phyloP scores from a whole-genome alignment of 345 rosid genomes.

The Eucalyptus shirleyi region DNA sequence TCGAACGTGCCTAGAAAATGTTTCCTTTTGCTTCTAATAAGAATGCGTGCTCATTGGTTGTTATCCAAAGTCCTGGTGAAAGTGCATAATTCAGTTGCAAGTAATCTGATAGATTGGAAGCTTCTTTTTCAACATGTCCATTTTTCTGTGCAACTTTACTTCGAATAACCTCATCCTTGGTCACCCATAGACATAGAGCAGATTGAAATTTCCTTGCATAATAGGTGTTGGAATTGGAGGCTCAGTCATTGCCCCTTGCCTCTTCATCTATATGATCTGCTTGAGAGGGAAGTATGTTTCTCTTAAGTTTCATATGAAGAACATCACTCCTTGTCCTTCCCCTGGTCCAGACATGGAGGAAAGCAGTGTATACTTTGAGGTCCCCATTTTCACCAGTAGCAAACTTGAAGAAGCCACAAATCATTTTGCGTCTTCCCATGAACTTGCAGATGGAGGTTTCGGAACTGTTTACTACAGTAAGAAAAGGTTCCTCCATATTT shows the following conservation, averaged over 20 bases:
- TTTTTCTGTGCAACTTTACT: background rate
- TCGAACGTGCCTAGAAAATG: background rate
- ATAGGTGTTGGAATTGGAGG: conserved; percentile 6
- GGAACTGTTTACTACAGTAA: conserved; percentile 51
- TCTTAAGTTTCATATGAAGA: background rate
- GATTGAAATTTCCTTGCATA: background rate
- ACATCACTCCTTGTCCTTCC: background rate
- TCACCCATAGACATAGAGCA: background rate
- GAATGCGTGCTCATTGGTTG: background rate
- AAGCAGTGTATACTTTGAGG: conserved; percentile 14
- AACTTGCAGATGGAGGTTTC: conserved; percentile 51
- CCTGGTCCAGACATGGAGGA: conserved; percentile 20
- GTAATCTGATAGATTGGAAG: background rate
- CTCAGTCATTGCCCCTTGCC: background rate
- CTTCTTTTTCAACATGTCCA: background rate
- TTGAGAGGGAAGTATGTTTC: background rate
- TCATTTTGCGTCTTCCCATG: conserved; percentile 23
- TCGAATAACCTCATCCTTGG: fast-evolving
- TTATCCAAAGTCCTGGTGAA: background rate
- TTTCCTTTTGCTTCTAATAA: background rate
- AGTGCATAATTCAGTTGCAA: background rate
- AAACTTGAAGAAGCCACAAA: conserved; percentile 42
- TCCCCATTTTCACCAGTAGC: conserved; percentile 32
- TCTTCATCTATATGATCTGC: background rate
- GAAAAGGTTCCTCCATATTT: background rate